phyloP scores from a whole-genome alignment of 1,284 basidiomycete species.

The Rhodofomes roseus region DNA sequence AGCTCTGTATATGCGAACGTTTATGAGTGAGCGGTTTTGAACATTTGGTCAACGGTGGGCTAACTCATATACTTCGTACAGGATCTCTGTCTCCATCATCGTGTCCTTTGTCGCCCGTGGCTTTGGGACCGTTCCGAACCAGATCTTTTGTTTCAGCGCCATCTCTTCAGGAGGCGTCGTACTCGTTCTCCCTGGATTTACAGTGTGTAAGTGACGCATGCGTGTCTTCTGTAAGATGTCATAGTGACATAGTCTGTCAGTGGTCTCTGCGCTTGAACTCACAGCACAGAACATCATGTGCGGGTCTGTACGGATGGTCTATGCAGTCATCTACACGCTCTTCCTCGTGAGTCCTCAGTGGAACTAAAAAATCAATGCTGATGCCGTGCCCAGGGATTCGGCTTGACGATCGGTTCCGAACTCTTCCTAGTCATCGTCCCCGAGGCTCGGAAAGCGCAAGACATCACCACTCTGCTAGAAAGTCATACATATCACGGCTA shows the following conservation, averaged over 20 bases:
- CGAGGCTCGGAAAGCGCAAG: slow-evolving; percentile 49
- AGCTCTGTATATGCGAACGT: slow-evolving; percentile 85
- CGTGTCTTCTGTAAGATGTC: background rate
- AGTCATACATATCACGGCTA: slow-evolving; percentile 50
- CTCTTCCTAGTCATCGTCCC: slow-evolving; percentile 76
- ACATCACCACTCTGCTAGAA: slow-evolving; percentile 35
- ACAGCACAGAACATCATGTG: slow-evolving; percentile 82
- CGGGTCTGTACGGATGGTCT: slow-evolving; percentile 85
- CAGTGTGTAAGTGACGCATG: slow-evolving; percentile 50
- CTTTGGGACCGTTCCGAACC: slow-evolving; percentile 63
- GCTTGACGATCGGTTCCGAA: slow-evolving; percentile 83
- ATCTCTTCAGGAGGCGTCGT: slow-evolving; percentile 82
- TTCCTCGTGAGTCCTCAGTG: slow-evolving; percentile 60
- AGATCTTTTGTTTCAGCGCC: slow-evolving; percentile 79
- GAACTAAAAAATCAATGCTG: no score
- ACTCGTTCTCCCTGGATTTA: slow-evolving; percentile 77
- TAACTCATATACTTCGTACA: slow-evolving; percentile 26
- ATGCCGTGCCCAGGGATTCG: slow-evolving; percentile 66
- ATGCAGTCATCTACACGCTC: slow-evolving; percentile 84
- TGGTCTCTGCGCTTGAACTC: slow-evolving; percentile 79
- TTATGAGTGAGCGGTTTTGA: slow-evolving; percentile 71
- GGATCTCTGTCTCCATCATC: slow-evolving; percentile 79
- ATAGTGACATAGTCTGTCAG: slow-evolving; percentile 34
- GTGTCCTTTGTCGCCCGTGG: slow-evolving; percentile 79
- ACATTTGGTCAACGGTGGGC: background rate